phyloP scores from a whole-genome alignment of 2,329 filamentous ascomycete genomes.

The Fusarium pseudoanthophilum region DNA sequence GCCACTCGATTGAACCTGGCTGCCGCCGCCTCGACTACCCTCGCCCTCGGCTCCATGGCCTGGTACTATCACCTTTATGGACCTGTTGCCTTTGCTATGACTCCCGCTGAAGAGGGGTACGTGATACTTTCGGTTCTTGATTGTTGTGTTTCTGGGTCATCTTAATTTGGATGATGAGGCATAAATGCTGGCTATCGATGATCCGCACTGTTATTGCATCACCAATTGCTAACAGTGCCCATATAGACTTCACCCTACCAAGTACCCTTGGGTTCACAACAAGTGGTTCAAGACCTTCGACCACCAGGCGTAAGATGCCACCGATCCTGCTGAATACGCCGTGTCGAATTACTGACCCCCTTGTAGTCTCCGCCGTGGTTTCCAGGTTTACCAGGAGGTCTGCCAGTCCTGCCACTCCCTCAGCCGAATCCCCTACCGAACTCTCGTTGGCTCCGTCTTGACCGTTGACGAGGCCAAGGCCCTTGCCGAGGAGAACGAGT shows the following conservation, averaged over 20 bases:
- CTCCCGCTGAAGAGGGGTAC: constrained; percentile 97
- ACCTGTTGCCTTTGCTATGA: constrained; percentile 86
- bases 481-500: constrained; percentile 97
- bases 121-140: constrained; percentile 54
- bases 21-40: constrained; percentile 84
- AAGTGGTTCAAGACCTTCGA: constrained; percentile 97
- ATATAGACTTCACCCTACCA: constrained; percentile 84
- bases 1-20: constrained; percentile 86
- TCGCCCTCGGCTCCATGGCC: constrained; percentile 88
- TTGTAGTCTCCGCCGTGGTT: constrained; percentile 91
- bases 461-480: constrained; percentile 98
- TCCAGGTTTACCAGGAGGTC: constrained; percentile 99
- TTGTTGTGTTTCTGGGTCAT: constrained; percentile 4
- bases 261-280: constrained; percentile 95
- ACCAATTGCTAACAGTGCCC: constrained; percentile 45
- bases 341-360: constrained; percentile 31
- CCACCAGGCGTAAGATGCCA: constrained; percentile 83
- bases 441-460: constrained; percentile 89
- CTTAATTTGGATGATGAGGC: constrained; percentile 45
- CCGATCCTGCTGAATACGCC: constrained; percentile 4
- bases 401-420: constrained; percentile 98
- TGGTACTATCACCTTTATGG: constrained; percentile 99
- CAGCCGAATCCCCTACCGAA: constrained; percentile 90
- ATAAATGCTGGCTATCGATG: constrained; percentile 46
- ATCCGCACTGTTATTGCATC: constrained; percentile 22